Conservation (phyloP, 2,329 filamentous ascomycete genomes). For the Passalora sequoiae region DNA sequence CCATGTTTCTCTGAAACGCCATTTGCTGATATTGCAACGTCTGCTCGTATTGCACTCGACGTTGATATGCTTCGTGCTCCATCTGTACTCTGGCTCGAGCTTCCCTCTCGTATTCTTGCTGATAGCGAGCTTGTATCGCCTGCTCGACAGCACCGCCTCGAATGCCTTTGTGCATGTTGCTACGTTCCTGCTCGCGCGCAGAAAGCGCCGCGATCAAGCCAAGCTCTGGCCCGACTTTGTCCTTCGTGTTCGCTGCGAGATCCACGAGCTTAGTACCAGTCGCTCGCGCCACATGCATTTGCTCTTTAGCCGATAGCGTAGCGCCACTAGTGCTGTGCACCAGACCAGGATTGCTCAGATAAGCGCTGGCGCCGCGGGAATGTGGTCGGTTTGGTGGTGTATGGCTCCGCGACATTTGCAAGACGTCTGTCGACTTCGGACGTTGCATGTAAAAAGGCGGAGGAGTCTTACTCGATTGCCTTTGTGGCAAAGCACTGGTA, state of each 20-base stretch:
- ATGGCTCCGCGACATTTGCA: slow-evolving; percentile 28
- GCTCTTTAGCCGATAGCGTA: slow-evolving; percentile 76
- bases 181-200: slow-evolving; percentile 70
- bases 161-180: slow-evolving; percentile 60
- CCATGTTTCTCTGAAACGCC: slow-evolving; percentile 13
- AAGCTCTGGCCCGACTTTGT: slow-evolving; percentile 33
- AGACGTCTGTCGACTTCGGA: slow-evolving; percentile 42
- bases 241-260: slow-evolving; percentile 50
- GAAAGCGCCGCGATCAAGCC: slow-evolving; percentile 74
- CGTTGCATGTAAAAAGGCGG: slow-evolving; percentile 42
- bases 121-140: slow-evolving; percentile 55
- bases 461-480: slow-evolving; percentile 33
- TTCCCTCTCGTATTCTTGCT: slow-evolving; percentile 38
- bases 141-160: slow-evolving; percentile 67
- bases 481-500: slow-evolving; percentile 19
- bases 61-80: slow-evolving; percentile 37
- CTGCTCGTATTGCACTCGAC: slow-evolving; percentile 16
- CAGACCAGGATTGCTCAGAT: slow-evolving; percentile 10
- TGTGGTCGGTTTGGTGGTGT: slow-evolving; percentile 30
- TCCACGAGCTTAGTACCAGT: slow-evolving; percentile 73
- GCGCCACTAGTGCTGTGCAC: slow-evolving; percentile 43
- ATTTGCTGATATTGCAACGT: slow-evolving; percentile 25
- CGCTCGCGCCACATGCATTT: slow-evolving; percentile 78
- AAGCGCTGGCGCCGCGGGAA: slow-evolving; percentile 30
- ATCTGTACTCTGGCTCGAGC: slow-evolving; percentile 37